Base-by-base conservation (phyloP, 139 green algal genomes). In the Bryopsis sp. region DNA sequence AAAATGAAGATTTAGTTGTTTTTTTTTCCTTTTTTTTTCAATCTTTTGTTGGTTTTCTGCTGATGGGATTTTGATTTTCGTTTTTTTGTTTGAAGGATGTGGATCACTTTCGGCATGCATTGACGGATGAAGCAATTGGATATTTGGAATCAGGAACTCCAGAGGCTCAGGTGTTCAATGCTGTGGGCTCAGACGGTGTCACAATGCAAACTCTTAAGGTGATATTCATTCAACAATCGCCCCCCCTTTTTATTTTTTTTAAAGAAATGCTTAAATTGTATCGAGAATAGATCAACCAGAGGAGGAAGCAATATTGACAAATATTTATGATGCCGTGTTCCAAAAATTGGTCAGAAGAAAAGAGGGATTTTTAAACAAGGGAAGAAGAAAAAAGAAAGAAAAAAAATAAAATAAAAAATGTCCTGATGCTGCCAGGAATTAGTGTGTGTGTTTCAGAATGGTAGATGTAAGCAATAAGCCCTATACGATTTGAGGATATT, bases 101-200 rank as follows among this genome's bases (percentile, higher is more conserved):
- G 11, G 75, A 84, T 24, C 85, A 92, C 67, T 85, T 74, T 15
- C 67, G 73, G 39, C 87, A 78, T 38, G 74, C 66, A 2, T 79
- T 98, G n/a, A 96, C 87, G 0, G 78, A 80, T 1, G 91, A 97
- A 64, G 85, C 79, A 0, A 15, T 83, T 57, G 36, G 24, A 0
- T 97, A 93, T 74, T 35, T 93, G 19, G 66, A 46, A 0, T 63
- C 60, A 6, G 89, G 83, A 2, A 90, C 88, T 0, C 89, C 94
- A 19, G 94, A 99, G 72, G 87, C 71, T 1, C 86, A 94, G 68
- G 80, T 96, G 3, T 96, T 95, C 71, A 68, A 74, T 4, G 82
- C 80, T 1, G 76, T 97, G 2, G 74, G 80, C 0, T 47, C 39
- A 19, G 82, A 86, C 7, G 93, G 94, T 50, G 80, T 94, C 32